Evolutionary conservation across 2,329 filamentous ascomycete species (phyloP).

Genomic region (Fusarium luffae): DNA sequence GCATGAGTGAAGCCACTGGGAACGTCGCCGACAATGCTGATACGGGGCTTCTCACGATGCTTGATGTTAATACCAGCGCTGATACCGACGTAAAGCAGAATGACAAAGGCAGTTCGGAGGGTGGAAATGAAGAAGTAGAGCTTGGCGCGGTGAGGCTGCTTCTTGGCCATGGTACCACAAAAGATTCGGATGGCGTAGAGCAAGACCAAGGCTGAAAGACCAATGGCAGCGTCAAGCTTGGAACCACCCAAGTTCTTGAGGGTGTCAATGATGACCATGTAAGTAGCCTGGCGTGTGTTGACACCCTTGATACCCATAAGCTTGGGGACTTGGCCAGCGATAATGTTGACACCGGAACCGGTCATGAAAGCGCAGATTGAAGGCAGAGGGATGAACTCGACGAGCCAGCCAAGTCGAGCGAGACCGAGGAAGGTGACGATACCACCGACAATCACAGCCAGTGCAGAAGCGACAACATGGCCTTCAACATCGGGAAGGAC

Average conservation of each 20-base stretch:
- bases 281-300: slow-evolving; percentile 61
- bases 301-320: slow-evolving; percentile 62
- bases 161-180: slow-evolving; percentile 73
- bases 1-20: slow-evolving; percentile 81
- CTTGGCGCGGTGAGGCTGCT: slow-evolving; percentile 73
- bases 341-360: slow-evolving; percentile 63
- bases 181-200: slow-evolving; percentile 73
- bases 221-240: slow-evolving; percentile 77
- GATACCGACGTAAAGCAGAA: slow-evolving; percentile 82
- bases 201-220: slow-evolving; percentile 73
- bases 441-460: slow-evolving; percentile 60
- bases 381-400: slow-evolving; percentile 65
- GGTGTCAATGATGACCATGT: slow-evolving; percentile 63
- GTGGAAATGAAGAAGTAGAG: slow-evolving; percentile 83
- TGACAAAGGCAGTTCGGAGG: slow-evolving; percentile 81
- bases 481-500: slow-evolving; percentile 52
- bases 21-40: slow-evolving; percentile 74
- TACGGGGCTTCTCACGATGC: slow-evolving; percentile 64
- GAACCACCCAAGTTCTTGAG: slow-evolving; percentile 59
- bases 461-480: slow-evolving; percentile 59
- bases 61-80: slow-evolving; percentile 77
- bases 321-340: slow-evolving; percentile 61
- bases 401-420: slow-evolving; percentile 63
- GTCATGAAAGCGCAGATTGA: slow-evolving; percentile 67
- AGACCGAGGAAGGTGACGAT: slow-evolving; percentile 63